Base-by-base conservation (phyloP, 176 grass and related monocot genomes). In the Phyllostachys edulis region DNA sequence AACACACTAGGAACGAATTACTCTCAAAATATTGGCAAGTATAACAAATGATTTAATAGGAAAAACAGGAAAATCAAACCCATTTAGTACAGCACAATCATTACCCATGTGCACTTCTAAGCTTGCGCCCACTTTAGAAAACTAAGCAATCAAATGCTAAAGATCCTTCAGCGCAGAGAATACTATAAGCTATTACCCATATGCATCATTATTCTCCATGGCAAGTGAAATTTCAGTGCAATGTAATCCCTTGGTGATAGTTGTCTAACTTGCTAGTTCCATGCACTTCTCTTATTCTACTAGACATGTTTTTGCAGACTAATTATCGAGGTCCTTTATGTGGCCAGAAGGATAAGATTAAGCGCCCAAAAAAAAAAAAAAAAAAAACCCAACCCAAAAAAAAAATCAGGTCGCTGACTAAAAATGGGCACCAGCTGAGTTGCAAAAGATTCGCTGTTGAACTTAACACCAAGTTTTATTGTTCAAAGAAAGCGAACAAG, bases 91-190 rank as follows among this genome's bases (percentile, higher is more conserved):
- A 54, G 4, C 44, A 86, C 37, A 24, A 62, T 13, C 20, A 77
- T 34, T 71, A 63, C 42, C 9, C 5, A 9, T 44, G 18, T 47
- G 42, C 39, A 71, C 16, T 34, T 16, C 39, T 77, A 57, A 71
- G 27, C 45, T 63, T 62, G 29, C 55, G 52, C 54, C 5, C 26
- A 64, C 67, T 72, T 65, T 7, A 70, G 36, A 71, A 59, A 81
- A 80, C 46, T 38, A 68, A n/a, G 32, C 13, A 80, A 80, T 54
- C 45, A 37, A 68, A 67, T 80, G 77, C 27, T 67, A 15, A 49
- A 67, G 17, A 80, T 17, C 61, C 42, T 66, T 34, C 11, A 63
- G 3, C 32, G 0, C 3, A 0, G 34, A 37, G 32, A 80, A 80
- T 67, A 39, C 44, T 49, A 47, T 45, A 76, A 61, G 57, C 4